Evolutionary conservation across 345 rosid genomes (phyloP).

Genomic region (Bretschneidera sinensis): DNA sequence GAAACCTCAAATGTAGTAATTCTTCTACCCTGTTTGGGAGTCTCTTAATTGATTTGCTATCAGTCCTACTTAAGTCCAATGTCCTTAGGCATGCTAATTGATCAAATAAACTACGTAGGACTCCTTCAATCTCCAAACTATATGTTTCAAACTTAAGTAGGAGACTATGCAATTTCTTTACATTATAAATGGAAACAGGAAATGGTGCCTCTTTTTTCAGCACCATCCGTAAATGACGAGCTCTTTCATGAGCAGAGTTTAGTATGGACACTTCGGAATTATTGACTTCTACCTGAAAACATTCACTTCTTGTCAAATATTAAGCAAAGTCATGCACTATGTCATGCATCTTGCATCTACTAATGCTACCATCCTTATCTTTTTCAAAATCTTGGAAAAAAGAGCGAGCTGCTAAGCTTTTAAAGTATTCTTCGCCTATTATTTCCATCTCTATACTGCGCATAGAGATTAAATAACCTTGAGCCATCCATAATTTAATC

Average conservation of each 20-base stretch:
- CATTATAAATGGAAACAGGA: not conserved
- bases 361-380: conserved; percentile 1
- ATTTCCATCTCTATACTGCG: conserved; percentile 11
- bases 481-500: conserved; percentile 32
- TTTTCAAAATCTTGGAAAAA: conserved; percentile 28
- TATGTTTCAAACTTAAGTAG: not conserved
- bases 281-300: not conserved
- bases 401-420: conserved; percentile 18
- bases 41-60: not conserved
- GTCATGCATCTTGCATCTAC: conserved; percentile 25
- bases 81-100: conserved; percentile 6
- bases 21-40: conserved; percentile 8
- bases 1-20: conserved; percentile 16
- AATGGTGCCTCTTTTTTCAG: not conserved
- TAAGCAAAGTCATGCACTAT: conserved; percentile 26
- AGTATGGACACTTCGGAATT: not conserved
- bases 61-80: conserved; percentile 18
- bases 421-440: conserved; percentile 20
- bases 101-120: too few species aligned
- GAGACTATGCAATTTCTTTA: conserved; percentile 20
- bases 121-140: not conserved
- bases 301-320: conserved; percentile 14
- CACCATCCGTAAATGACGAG: conserved; percentile 15
- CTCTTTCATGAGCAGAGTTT: not conserved
- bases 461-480: conserved; percentile 23